Conservation (phyloP, 1,139 yeast genomes). For the Wickerhamomyces sp. region DNA sequence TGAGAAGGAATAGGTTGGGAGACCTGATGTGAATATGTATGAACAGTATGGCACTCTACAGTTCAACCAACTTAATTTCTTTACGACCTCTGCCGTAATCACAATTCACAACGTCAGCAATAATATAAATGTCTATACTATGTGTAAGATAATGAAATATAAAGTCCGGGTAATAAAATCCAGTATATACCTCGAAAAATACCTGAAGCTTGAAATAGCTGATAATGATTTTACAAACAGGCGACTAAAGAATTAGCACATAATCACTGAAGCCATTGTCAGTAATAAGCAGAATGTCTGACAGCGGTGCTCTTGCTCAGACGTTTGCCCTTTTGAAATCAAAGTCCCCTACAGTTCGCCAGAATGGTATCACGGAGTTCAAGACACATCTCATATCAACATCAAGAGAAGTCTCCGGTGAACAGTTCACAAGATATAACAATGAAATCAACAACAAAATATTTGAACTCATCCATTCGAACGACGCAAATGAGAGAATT, state of each 20-base stretch:
- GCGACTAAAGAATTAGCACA: no score
- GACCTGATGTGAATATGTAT: no score
- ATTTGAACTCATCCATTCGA: conserved; percentile 77
- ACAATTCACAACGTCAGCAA: neutral
- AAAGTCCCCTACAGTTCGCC: conserved; percentile 43
- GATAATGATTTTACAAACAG: neutral
- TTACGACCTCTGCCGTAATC: no score
- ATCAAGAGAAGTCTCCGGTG: conserved; percentile 72
- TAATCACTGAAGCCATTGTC: no score
- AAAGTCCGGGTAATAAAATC: neutral
- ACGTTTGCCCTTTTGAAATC: conserved; percentile 53
- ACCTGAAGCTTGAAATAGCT: neutral
- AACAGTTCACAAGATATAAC: conserved; percentile 75
- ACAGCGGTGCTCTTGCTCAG: conserved; percentile 48
- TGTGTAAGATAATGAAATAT: neutral
- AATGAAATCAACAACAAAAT: conserved; percentile 85
- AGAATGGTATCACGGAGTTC: conserved; percentile 61
- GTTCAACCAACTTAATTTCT: no score
- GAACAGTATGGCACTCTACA: no score
- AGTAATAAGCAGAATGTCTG: conserved; percentile 22
- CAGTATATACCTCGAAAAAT: neutral
- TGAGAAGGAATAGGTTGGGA: no score
- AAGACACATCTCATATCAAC: conserved; percentile 62
- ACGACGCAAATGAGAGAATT: conserved; percentile 65
- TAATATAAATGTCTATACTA: neutral